Conservation (phyloP, 768 basidiomycete species). For the Kwoniella mangroviensis region DNA sequence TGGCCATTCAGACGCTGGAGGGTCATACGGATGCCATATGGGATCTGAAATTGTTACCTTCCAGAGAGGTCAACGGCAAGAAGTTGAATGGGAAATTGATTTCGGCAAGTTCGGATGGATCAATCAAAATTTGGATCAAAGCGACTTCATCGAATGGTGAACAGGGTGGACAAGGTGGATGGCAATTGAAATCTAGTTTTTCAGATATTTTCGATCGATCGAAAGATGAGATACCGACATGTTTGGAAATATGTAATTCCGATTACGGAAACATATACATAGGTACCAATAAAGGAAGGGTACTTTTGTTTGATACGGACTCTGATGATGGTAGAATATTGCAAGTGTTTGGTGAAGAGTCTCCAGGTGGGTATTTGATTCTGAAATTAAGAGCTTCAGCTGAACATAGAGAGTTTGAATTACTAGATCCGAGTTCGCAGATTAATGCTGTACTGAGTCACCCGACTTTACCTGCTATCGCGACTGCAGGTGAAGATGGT, state of each 20-base stretch:
- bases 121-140: slow-evolving; percentile 84
- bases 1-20: slow-evolving; percentile 76
- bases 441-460: slow-evolving; percentile 63
- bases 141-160: neutral
- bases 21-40: slow-evolving; percentile 96
- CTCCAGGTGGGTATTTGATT: slow-evolving; percentile 54
- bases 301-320: slow-evolving; percentile 90
- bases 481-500: slow-evolving; percentile 93
- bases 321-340: slow-evolving; percentile 60
- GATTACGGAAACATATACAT: slow-evolving; percentile 85
- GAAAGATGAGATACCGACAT: slow-evolving; percentile 68
- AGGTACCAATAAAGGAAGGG: slow-evolving; percentile 82
- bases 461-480: slow-evolving; percentile 83
- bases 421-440: slow-evolving; percentile 18
- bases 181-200: slow-evolving; percentile 19
- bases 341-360: slow-evolving; percentile 63
- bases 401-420: neutral
- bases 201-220: slow-evolving; percentile 63
- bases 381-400: too few species aligned
- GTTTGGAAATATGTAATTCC: slow-evolving; percentile 78
- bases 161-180: slow-evolving; percentile 2
- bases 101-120: slow-evolving; percentile 87
- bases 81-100: slow-evolving; percentile 70
- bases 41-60: slow-evolving; percentile 82
- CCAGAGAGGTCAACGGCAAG: slow-evolving; percentile 12